Evolutionary conservation across 1,284 basidiomycete species (phyloP).

Genomic region (Microbotryomycetes sp.): DNA sequence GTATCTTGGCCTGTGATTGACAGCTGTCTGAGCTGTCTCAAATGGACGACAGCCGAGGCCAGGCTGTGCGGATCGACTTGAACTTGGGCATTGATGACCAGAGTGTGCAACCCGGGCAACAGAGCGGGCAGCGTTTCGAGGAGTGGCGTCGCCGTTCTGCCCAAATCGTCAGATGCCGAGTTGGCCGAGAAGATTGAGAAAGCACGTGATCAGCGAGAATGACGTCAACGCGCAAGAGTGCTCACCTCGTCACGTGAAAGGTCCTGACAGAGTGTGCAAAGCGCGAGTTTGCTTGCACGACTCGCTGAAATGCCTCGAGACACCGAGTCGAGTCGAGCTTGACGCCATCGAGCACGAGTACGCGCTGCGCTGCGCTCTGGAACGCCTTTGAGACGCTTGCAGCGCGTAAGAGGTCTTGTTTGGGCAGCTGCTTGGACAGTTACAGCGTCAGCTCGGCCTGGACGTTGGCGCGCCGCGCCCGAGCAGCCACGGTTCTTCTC

Average conservation of each 20-base stretch:
- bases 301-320: not conserved
- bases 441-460: not conserved
- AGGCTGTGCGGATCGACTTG: not conserved
- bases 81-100: not conserved
- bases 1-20: slow-evolving; percentile 2
- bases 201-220: not conserved
- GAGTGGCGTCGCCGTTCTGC: not conserved
- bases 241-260: not conserved
- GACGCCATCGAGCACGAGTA: not conserved
- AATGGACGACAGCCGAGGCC: not conserved
- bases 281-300: not conserved
- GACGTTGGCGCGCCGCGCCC: not conserved
- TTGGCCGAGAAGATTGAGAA: not conserved
- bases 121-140: not conserved
- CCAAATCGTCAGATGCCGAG: not conserved
- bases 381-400: not conserved
- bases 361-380: not conserved
- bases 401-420: not conserved
- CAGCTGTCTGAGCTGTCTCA: not conserved
- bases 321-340: not conserved
- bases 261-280: not conserved
- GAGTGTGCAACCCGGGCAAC: not conserved
- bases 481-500: not conserved
- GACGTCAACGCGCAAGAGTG: rapidly evolving
- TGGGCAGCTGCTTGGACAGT: not conserved